These are phyloP conservation scores for Cucumis variabilis DNA, from an alignment of 331 rosid species.

Conservation along the genomic window DNA sequence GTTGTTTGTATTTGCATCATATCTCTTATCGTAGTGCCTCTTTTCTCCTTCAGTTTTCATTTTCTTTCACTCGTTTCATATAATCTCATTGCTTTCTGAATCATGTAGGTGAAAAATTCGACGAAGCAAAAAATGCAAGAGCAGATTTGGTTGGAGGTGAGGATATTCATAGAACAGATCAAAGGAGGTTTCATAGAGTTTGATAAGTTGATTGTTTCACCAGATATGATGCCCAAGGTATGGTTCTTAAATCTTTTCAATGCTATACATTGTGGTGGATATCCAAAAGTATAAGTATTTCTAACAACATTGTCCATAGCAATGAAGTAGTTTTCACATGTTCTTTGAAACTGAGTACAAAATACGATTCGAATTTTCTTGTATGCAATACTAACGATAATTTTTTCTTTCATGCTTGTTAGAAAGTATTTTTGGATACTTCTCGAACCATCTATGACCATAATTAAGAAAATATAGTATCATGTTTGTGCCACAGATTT, in stretches of 20 bases:
- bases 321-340: neutral
- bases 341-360: neutral
- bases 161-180: slow-evolving; percentile 95
- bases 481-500: neutral
- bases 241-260: slow-evolving; percentile 28
- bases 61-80: neutral
- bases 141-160: slow-evolving; percentile 99
- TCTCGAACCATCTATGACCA: neutral
- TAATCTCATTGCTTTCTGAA: slow-evolving; percentile 29
- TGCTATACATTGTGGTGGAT: neutral
- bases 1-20: neutral
- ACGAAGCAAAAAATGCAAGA: slow-evolving; percentile 94
- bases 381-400: neutral
- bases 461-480: neutral
- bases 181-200: slow-evolving; percentile 97
- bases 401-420: neutral
- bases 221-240: slow-evolving; percentile 99
- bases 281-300: neutral
- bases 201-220: slow-evolving; percentile 96
- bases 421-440: neutral
- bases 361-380: neutral
- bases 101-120: slow-evolving; percentile 82
- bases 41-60: neutral
- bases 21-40: neutral
- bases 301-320: neutral